phyloP scores from a whole-genome alignment of 257 asterid species.

The Rehmannia glutinosa region DNA sequence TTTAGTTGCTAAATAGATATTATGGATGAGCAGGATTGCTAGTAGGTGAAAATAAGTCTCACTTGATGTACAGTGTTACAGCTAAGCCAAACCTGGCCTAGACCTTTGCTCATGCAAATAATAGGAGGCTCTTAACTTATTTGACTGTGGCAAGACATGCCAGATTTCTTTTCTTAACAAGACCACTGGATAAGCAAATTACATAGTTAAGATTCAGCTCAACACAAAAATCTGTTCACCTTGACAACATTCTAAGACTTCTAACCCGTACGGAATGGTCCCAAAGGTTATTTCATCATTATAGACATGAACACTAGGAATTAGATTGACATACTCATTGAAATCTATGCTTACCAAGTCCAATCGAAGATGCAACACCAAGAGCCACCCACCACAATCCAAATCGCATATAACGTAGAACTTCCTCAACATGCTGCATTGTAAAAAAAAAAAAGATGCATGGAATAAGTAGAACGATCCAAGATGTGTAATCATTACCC shows the following conservation, averaged over 20 bases:
- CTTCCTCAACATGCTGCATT: constrained; percentile 77
- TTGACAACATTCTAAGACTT: neutral
- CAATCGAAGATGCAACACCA: constrained; percentile 96
- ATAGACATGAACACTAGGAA: constrained; percentile 2
- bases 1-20: no score
- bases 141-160: no score
- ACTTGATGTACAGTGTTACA: no score
- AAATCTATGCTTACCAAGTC: constrained; percentile 62
- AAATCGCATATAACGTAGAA: constrained; percentile 46
- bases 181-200: neutral
- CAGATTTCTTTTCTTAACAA: neutral
- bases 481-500: neutral
- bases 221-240: neutral
- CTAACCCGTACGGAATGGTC: neutral
- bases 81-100: no score
- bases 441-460: neutral
- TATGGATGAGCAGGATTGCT: no score
- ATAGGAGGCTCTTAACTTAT: no score
- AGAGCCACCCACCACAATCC: constrained; percentile 94
- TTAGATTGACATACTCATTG: neutral
- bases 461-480: neutral
- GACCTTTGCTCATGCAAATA: no score
- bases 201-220: neutral
- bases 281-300: neutral
- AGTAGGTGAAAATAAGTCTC: no score